Evolutionary conservation across 345 rosid genomes (phyloP), one percentile per base, ranked within the genome.

Genomic region (Erucastrum elatum): DNA sequence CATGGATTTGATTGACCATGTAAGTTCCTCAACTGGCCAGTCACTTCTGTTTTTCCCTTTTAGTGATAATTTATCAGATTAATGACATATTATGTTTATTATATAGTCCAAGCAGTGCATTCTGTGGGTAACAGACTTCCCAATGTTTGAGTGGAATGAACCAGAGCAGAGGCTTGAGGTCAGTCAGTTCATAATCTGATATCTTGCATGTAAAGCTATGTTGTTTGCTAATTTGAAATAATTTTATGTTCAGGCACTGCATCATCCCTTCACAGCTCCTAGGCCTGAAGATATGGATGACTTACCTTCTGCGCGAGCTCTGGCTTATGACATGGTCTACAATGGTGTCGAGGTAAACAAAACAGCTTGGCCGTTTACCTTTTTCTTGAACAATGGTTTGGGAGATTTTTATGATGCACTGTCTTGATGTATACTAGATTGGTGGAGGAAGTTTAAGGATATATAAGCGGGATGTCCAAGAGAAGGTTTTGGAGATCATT

Each of bases 381-480:
- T 65, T 25, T 21, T 5, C 41, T 71, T 11, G 46, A 73, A 66
- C 44, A 61, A 37, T 55, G 4, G 33, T 66, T 61, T 35, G 70
- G 70, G 44, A 44, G 49, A 41, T 41, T 29, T 27, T 63, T 74
- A 21, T 65, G 25, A 51, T 31, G 34, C 1, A 51, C 21, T 4
- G 37, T 66, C 30, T 37, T 65, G 17, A 66, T 72, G 56, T 81
- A 69, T 85, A 66, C 69, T 84, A 93, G 99, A 95, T 95, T 86
- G 99, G 99, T 31, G 99, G 98, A 26, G 99, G 98, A 80, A 95
- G 99, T 85, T 87, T 95, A 84, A 93, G 98, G 88, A 95, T 93
- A 68, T 89, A 91, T 77, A 90, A 89, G 80, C 93, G 97, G 2
- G 96, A 90, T 62, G 75, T 93, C 64, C 99, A 95, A 80, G 88